Evolutionary conservation across 1,139 yeast species (phyloP).

Genomic region (Pneumocystis canis): DNA sequence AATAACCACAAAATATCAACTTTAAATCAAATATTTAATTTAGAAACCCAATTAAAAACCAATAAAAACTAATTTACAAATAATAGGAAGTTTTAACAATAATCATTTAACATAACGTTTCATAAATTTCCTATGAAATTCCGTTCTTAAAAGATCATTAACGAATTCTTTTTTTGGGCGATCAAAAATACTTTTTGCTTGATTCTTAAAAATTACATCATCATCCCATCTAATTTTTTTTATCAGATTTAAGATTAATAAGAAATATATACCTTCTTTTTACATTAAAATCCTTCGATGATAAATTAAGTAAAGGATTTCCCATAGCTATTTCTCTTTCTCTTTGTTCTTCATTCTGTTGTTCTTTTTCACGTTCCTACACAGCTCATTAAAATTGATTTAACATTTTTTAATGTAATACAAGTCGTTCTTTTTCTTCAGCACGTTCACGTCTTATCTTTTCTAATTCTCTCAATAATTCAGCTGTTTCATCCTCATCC

Average conservation of each 20-base stretch:
- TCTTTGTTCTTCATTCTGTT: slow-evolving; percentile 25
- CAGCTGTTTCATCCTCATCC: slow-evolving; percentile 27
- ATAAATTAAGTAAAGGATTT: slow-evolving; percentile 32
- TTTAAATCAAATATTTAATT: not conserved
- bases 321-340: slow-evolving; percentile 27
- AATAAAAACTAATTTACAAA: not conserved
- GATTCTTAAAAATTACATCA: slow-evolving; percentile 34
- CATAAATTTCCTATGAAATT: slow-evolving; percentile 57
- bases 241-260: slow-evolving; percentile 33
- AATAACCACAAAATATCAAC: not conserved
- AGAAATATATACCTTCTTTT: slow-evolving; percentile 24
- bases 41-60: not conserved
- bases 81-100: not conserved
- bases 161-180: slow-evolving; percentile 30
- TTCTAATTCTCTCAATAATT: slow-evolving; percentile 39
- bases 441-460: slow-evolving; percentile 36
- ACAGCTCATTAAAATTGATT: not conserved
- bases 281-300: slow-evolving; percentile 18
- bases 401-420: not conserved
- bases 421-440: slow-evolving; percentile 20
- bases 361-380: slow-evolving; percentile 23
- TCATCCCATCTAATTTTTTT: slow-evolving; percentile 25
- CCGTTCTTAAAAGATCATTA: slow-evolving; percentile 54
- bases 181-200: slow-evolving; percentile 21
- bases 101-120: slow-evolving; percentile 37